Evolutionary conservation across 1,284 basidiomycete species (phyloP).

Genomic region (Ceratobasidium sp.): DNA sequence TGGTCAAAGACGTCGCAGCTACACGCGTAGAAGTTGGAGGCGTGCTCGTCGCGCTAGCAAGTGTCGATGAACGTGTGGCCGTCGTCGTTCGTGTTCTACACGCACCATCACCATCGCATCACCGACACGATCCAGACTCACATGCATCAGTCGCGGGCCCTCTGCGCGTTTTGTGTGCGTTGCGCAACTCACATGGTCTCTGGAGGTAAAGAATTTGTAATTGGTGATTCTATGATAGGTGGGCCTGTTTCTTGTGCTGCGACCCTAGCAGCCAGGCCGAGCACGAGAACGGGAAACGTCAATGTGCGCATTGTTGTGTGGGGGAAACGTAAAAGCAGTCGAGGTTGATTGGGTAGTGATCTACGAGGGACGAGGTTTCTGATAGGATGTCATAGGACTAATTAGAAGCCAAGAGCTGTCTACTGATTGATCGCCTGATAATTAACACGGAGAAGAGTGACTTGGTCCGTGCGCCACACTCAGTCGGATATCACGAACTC

Average conservation of each 20-base stretch:
- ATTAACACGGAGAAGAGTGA: too few relatives aligned
- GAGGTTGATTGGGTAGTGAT: too few relatives aligned
- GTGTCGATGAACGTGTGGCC: conserved; percentile 25
- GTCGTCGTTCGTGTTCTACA: conserved; percentile 13
- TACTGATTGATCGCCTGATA: conserved; percentile 7
- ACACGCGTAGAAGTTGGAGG: conserved; percentile 39
- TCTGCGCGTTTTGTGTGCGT: not conserved
- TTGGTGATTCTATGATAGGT: conserved; percentile 34
- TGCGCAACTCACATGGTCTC: not conserved
- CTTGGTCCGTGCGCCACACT: too few relatives aligned
- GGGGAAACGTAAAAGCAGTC: conserved; percentile 21
- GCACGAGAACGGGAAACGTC: not conserved
- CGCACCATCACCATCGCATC: not conserved
- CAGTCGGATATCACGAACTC: too few relatives aligned
- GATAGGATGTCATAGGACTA: conserved; percentile 26
- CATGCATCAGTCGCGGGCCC: conserved; percentile 5
- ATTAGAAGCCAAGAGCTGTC: conserved; percentile 22
- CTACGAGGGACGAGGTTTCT: conserved; percentile 1
- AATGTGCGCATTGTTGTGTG: not conserved
- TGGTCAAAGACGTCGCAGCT: conserved; percentile 35
- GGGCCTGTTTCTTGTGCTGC: conserved; percentile 42
- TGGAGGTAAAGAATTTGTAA: conserved; percentile 28
- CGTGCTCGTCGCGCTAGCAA: conserved; percentile 20
- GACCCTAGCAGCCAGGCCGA: not conserved
- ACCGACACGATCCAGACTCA: too few relatives aligned